Evolutionary conservation across 768 basidiomycete species (phyloP), one percentile per base, ranked within the genome.

Genomic region (Kondoa malvinella): DNA sequence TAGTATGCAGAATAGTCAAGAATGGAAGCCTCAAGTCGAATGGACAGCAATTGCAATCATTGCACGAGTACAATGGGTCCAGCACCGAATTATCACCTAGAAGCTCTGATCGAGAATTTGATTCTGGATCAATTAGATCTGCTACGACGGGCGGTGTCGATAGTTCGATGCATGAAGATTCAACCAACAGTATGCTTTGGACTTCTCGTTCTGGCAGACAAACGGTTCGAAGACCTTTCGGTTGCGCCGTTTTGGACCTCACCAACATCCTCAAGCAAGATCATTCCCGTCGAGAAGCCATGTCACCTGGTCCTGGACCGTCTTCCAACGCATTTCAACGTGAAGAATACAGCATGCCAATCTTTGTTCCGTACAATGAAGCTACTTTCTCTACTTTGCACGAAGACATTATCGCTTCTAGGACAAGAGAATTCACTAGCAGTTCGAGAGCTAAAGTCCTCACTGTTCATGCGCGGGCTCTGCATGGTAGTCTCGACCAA

Each of bases 161-260:
- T 8, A 50, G 40, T 26, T 60, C 59, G 26, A 60, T 60, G 59
- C 30, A 50, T 50, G 40, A 50, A 50, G 40, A 50, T 50, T 63
- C 61, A 32, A 16, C 27, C 15, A 27, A 12, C 32, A 15, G 14
- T 21, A 63, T 63, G 61, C 61, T 63, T 33, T 63, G 21, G 4
- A 29, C 61, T 1, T 65, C 66, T 40, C 34, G 27, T 0, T 32
- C 34, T 21, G 74, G 75, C 1, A 65, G 70, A 17, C 72, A 74
- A 33, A 73, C 69, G 66, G 87, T 87, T 73, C 83, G 94, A 40
- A 80, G 94, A 64, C 94, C 94, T 0, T 91, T 97, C 75, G 94
- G 92, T n/a, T 95, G 91, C 75, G 94, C 94, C 1, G 86, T 95
- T 12, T 78, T 96, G 66, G 89, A 95, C 73, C 78, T 97, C 84